Percentiles rank a stretch among this genome's conserved stretches.
Evolutionary conservation across 1,284 basidiomycete species (phyloP).

Genomic region (Caloboletus firmus): DNA sequence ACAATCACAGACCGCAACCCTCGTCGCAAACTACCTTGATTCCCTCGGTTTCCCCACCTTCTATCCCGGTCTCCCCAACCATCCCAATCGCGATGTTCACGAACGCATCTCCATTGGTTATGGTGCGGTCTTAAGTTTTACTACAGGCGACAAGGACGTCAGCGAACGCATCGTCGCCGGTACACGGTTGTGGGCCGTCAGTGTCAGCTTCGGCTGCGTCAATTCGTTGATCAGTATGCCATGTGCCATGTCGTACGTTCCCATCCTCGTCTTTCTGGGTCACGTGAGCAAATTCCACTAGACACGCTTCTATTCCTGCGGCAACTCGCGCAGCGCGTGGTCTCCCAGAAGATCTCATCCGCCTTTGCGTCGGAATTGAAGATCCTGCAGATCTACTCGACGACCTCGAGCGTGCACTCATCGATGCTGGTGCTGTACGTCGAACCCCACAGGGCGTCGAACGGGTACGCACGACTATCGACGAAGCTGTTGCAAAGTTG

Average conservation of each 20-base stretch:
- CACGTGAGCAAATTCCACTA: slow-evolving; percentile 34
- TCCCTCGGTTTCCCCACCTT: slow-evolving; percentile 89
- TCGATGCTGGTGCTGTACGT: slow-evolving; percentile 88
- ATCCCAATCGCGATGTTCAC: slow-evolving; percentile 87
- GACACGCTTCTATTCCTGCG: slow-evolving; percentile 97
- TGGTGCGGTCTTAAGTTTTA: slow-evolving; percentile 94
- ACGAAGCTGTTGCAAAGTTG: slow-evolving; percentile 67
- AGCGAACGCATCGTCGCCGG: slow-evolving; percentile 93
- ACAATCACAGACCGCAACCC: slow-evolving; percentile 82
- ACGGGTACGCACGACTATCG: slow-evolving; percentile 47
- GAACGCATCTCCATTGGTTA: slow-evolving; percentile 86
- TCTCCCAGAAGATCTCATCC: slow-evolving; percentile 96
- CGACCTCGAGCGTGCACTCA: slow-evolving; percentile 90
- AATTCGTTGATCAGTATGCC: slow-evolving; percentile 99
- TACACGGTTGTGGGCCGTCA: slow-evolving; percentile 95
- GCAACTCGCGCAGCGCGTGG: slow-evolving; percentile 90
- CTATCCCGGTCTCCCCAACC: slow-evolving; percentile 87
- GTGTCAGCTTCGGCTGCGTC: slow-evolving; percentile 97
- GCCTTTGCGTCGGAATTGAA: slow-evolving; percentile 98
- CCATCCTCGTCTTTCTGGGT: slow-evolving; percentile 10
- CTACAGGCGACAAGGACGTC: slow-evolving; percentile 87
- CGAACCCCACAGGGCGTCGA: slow-evolving; percentile 46
- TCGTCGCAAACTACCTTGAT: slow-evolving; percentile 87
- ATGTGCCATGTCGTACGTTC: slow-evolving; percentile 95
- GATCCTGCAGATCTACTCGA: slow-evolving; percentile 91